Conservation (phyloP, 1,284 basidiomycete species). For the Malassezia furfur region DNA sequence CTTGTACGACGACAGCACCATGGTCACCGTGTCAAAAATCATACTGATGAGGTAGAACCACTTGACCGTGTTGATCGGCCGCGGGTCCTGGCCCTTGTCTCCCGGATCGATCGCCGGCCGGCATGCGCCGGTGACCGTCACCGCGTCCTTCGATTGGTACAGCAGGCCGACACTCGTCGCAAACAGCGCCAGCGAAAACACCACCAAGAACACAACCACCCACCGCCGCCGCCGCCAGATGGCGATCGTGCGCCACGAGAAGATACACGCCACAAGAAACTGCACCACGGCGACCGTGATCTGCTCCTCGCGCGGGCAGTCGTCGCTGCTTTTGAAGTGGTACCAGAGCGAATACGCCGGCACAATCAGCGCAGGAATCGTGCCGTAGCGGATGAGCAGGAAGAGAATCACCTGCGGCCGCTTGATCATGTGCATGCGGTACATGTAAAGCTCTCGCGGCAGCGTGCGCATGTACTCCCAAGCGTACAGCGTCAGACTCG, state of each 20-base stretch:
- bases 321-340: conserved; percentile 3
- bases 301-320: conserved; percentile 23
- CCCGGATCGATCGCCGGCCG: conserved; percentile 9
- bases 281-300: conserved; percentile 26
- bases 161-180: conserved; percentile 23
- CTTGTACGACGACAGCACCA: conserved; percentile 25
- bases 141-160: conserved; percentile 20
- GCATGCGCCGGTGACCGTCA: conserved; percentile 19
- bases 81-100: not conserved
- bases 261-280: conserved; percentile 22
- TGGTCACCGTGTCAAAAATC: conserved; percentile 23
- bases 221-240: conserved; percentile 31
- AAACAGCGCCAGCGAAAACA: conserved; percentile 22
- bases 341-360: conserved; percentile 23
- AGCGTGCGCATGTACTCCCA: conserved; percentile 22
- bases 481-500: conserved; percentile 19
- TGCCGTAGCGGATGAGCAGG: conserved; percentile 25
- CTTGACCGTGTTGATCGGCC: conserved; percentile 18
- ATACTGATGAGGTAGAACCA: conserved; percentile 32
- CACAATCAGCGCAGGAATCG: conserved; percentile 21
- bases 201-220: conserved; percentile 21
- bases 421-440: conserved; percentile 17
- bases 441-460: conserved; percentile 16
- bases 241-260: conserved; percentile 34
- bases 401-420: conserved; percentile 29